Evolutionary conservation across 305 asterid genomes (phyloP).

Genomic region (Solanum chacoense): DNA sequence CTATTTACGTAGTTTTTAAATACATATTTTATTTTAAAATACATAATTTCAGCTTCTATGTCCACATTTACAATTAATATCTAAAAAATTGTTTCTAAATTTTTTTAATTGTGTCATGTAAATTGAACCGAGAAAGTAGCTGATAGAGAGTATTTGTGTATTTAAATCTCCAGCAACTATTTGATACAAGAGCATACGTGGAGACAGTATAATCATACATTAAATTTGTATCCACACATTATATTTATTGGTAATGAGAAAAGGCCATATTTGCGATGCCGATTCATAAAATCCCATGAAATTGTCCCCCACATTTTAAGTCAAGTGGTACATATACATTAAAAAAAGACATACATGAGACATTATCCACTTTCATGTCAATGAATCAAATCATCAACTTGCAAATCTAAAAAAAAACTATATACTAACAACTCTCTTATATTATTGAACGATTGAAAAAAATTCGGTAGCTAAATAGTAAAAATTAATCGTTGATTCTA

Average conservation of each 20-base stretch:
- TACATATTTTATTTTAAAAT: no score
- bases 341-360: neutral
- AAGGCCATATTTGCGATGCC: neutral
- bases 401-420: neutral
- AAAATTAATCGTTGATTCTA: neutral
- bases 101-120: fast-evolving
- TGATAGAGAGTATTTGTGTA: neutral
- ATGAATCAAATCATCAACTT: neutral
- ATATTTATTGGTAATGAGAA: neutral
- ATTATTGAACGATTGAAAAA: neutral
- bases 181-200: neutral
- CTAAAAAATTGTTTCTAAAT: neutral
- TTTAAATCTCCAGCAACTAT: neutral
- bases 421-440: neutral
- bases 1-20: neutral
- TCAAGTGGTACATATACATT: neutral
- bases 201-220: neutral
- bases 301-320: neutral
- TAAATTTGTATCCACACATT: neutral
- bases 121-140: fast-evolving
- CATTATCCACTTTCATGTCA: neutral
- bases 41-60: no score
- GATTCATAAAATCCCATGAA: neutral
- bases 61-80: neutral
- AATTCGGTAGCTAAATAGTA: neutral